These are phyloP conservation scores for Diaporthe humulicola DNA, from an alignment of 2,329 filamentous ascomycete genomes.

Conservation along the genomic window DNA sequence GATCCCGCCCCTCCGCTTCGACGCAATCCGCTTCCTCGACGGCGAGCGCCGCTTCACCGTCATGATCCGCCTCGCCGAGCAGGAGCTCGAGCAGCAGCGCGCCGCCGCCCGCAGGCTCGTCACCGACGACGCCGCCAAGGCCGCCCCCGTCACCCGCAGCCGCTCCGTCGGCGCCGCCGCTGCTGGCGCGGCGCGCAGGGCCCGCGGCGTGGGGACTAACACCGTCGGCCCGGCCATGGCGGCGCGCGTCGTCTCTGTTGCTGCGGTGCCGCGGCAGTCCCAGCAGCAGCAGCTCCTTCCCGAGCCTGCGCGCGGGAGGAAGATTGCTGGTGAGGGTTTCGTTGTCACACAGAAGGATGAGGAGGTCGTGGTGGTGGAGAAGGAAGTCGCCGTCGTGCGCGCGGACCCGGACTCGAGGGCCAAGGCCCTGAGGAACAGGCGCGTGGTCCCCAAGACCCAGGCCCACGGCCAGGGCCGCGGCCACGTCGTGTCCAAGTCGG, in stretches of 20 bases:
- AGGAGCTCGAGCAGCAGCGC: slow-evolving; percentile 32
- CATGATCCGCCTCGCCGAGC: slow-evolving; percentile 30
- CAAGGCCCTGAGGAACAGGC: slow-evolving; percentile 7
- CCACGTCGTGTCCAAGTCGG: not conserved
- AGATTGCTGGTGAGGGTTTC: not conserved
- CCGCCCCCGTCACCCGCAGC: slow-evolving; percentile 17
- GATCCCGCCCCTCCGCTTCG: slow-evolving; percentile 20
- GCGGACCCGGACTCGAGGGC: not conserved
- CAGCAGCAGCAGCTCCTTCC: not conserved
- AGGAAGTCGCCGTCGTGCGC: not conserved
- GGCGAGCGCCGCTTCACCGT: slow-evolving; percentile 26
- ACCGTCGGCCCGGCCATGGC: not conserved
- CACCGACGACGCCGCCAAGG: not conserved
- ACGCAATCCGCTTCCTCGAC: slow-evolving; percentile 3
- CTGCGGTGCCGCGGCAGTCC: not conserved
- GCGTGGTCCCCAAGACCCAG: not conserved
- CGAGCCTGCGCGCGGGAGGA: slow-evolving; percentile 2
- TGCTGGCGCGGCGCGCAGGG: not conserved
- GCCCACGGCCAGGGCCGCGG: not conserved
- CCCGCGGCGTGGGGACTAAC: slow-evolving; percentile 5
- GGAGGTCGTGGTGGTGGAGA: not conserved
- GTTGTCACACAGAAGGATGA: not conserved
- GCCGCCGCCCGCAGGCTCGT: not conserved
- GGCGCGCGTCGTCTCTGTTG: not conserved
- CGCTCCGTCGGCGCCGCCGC: slow-evolving; percentile 1